Evolutionary conservation across 148 eudicot genomes (phyloP), one percentile per base, ranked within the genome.

Genomic region (Vaccinium myrtillus): DNA sequence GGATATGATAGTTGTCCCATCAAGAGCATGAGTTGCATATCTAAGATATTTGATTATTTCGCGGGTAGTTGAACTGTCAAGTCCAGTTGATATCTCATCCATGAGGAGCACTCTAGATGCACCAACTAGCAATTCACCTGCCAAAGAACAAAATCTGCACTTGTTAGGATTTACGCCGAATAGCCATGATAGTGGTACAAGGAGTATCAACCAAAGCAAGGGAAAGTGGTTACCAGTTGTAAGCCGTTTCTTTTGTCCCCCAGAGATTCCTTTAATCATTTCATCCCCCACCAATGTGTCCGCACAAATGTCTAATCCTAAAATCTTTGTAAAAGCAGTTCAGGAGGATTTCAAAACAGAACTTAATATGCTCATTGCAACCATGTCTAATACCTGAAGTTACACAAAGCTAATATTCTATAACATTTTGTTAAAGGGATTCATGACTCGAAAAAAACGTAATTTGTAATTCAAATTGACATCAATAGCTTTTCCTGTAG

Each of bases 51-150:
- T 90, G 87, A 95, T 88, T 58, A 95, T 95, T 87, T 93, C 98
- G 90, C 94, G 93, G n/a, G 98, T 93, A 61, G 97, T 94, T 87
- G 99, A 96, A 85, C 98, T 96, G 85, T 96, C 99, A 27, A 96
- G 91, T 49, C 98, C 98, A 10, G 98, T 96, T 78, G 98, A 96
- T 81, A 96, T 94, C 90, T 96, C 99, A 85, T 94, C 98, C 98
- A 96, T 92, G 85, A 96, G 86, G 84, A 92, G 94, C 70, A 93
- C 95, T 88, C 94, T 91, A 48, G 98, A 91, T 23, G 95, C 65
- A 55, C 99, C 99, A 85, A 94, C 91, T 73, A 96, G 96, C 88
- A 94, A 69, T 87, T 96, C 98, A 87, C 95, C 98, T 95, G 93
- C 80, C 84, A 59, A 56, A 58, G 74, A 8, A 48, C 55, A 87